phyloP scores from a whole-genome alignment of 2,329 filamentous ascomycete genomes.

The Cryphonectria japonica region DNA sequence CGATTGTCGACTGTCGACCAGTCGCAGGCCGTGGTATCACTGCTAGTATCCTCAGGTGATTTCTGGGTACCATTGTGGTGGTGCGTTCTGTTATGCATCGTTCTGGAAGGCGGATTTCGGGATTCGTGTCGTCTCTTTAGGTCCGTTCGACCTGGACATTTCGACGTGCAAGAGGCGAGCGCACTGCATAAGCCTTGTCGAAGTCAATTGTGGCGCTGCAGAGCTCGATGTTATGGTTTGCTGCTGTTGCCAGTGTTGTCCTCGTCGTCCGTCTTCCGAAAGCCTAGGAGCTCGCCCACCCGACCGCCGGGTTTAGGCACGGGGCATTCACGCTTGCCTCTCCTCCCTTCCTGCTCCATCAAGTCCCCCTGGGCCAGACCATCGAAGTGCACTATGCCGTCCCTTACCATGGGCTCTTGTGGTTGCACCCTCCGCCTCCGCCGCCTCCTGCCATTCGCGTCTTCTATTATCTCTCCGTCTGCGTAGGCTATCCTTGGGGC shows the following conservation, averaged over 20 bases:
- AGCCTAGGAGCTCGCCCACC: slow-evolving; percentile 59
- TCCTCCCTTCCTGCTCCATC: slow-evolving; percentile 44
- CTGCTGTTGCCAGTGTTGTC: background rate
- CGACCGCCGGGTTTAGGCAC: slow-evolving; percentile 85
- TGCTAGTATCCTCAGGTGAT: background rate
- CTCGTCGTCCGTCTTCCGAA: slow-evolving; percentile 50
- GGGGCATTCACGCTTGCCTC: slow-evolving; percentile 75
- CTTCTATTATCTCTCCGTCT: slow-evolving; percentile 62
- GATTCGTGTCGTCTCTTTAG: background rate
- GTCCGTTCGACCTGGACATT: background rate
- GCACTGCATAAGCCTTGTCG: background rate
- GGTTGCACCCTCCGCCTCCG: slow-evolving; percentile 40
- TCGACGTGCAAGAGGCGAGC: background rate
- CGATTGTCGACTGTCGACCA: background rate
- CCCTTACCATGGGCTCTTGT: slow-evolving; percentile 31
- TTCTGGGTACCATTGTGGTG: background rate
- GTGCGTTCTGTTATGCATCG: background rate
- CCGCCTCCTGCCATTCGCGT: slow-evolving; percentile 50
- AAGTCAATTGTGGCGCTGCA: background rate
- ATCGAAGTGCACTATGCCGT: slow-evolving; percentile 51
- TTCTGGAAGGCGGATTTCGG: background rate
- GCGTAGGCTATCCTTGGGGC: slow-evolving; percentile 76
- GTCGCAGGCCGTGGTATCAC: background rate
- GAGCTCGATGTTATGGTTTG: slow-evolving; percentile 4
- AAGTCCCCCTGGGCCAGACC: slow-evolving; percentile 45